These are phyloP conservation scores for Peronospora belbahrii DNA, from an alignment of 352 stramenopile genomes.

Conservation along the genomic window DNA sequence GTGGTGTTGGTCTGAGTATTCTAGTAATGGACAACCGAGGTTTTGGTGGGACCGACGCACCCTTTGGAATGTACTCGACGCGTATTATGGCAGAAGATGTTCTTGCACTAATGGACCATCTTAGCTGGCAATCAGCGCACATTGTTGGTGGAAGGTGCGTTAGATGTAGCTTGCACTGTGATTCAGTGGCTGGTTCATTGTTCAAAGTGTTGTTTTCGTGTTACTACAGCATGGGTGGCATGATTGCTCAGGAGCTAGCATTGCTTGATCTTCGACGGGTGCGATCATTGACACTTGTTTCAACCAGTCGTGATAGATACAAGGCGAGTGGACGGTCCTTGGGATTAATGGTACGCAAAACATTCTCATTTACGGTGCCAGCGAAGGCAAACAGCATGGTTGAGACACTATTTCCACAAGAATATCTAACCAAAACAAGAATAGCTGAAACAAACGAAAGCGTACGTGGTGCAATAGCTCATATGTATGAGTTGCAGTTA, in stretches of 20 bases:
- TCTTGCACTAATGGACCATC: constrained; percentile 47
- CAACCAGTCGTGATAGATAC: constrained; percentile 44
- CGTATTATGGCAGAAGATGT: constrained; percentile 49
- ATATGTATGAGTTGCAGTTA: constrained; percentile 22
- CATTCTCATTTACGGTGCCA: constrained; percentile 27
- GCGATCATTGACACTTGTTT: constrained; percentile 42
- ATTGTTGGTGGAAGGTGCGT: constrained; percentile 37
- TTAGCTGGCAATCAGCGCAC: constrained; percentile 41
- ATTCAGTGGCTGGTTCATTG: too few relatives aligned
- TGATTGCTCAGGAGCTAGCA: constrained; percentile 54
- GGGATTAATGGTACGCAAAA: constrained; percentile 31
- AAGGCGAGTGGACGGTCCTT: constrained; percentile 27
- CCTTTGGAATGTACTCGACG: constrained; percentile 45
- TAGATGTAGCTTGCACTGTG: too few relatives aligned
- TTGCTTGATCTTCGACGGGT: constrained; percentile 36
- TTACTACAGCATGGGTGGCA: constrained; percentile 37
- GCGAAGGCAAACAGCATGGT: constrained; percentile 32
- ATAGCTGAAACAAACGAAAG: constrained; percentile 31
- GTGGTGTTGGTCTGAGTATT: constrained; percentile 33
- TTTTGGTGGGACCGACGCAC: constrained; percentile 33
- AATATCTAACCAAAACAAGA: constrained; percentile 21
- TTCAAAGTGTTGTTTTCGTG: too few relatives aligned
- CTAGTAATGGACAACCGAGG: constrained; percentile 56
- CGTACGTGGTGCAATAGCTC: constrained; percentile 21
- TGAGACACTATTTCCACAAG: constrained; percentile 29